A percentile compares a stretch with the other conserved stretches of the same genome.
Evolutionary conservation across 2,329 filamentous ascomycete genomes (phyloP).

Genomic region (Pestalotiopsis sp.): DNA sequence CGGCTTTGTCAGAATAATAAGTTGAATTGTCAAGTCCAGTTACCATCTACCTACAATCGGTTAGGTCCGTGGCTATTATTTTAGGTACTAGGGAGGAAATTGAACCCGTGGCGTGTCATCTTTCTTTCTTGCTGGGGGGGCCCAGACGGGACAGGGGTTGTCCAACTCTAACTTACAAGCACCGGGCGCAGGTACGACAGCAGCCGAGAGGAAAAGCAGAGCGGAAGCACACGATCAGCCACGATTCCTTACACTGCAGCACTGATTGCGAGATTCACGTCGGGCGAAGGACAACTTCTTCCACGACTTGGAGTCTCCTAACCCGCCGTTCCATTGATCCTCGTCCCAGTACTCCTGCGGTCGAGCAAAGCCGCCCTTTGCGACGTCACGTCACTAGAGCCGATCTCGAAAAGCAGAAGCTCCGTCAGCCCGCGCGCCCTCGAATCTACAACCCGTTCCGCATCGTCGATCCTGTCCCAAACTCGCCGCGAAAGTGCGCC

Average conservation of each 20-base stretch:
- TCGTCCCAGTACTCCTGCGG: background rate
- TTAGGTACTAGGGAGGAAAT: background rate
- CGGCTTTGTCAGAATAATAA: too few species aligned
- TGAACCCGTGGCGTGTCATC: conserved; percentile 11
- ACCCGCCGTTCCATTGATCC: background rate
- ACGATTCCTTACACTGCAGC: background rate
- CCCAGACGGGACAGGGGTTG: conserved; percentile 1
- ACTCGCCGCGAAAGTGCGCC: background rate
- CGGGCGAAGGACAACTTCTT: background rate
- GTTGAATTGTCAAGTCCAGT: too few species aligned
- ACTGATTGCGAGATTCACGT: background rate
- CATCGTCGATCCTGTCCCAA: background rate
- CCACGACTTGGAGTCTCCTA: background rate
- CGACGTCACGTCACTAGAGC: background rate
- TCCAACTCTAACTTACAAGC: background rate
- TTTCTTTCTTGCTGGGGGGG: background rate
- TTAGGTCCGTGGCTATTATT: background rate
- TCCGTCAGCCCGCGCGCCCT: background rate
- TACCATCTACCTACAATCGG: too few species aligned
- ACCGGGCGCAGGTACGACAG: background rate
- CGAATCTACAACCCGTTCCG: background rate
- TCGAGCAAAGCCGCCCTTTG: background rate
- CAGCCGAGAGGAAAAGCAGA: background rate
- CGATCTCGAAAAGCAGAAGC: background rate
- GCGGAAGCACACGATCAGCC: conserved; percentile 9